phyloP scores from a whole-genome alignment of 345 rosid species.

The Acer yangbiense region DNA sequence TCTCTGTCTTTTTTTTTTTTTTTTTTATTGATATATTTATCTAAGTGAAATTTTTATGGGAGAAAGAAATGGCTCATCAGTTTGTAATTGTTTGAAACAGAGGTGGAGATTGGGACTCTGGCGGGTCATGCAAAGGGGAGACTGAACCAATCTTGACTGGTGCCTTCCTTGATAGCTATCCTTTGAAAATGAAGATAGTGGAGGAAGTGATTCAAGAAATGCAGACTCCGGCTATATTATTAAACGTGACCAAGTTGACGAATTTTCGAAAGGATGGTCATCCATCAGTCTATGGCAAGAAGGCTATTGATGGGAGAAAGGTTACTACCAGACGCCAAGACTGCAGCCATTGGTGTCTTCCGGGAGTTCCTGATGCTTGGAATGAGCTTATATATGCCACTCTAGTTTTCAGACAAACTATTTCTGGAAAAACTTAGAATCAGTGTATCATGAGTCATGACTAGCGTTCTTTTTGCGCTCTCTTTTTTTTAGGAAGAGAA shows the following conservation, averaged over 20 bases:
- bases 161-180: slow-evolving; percentile 60
- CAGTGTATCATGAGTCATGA: neutral
- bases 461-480: neutral
- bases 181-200: slow-evolving; percentile 85
- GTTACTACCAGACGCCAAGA: slow-evolving; percentile 60
- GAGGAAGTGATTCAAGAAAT: slow-evolving; percentile 71
- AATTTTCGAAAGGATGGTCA: slow-evolving; percentile 95
- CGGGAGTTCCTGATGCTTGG: slow-evolving; percentile 93
- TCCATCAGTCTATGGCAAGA: slow-evolving; percentile 80
- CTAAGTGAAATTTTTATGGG: neutral
- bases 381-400: slow-evolving; percentile 85
- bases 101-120: slow-evolving; percentile 98
- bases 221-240: slow-evolving; percentile 57
- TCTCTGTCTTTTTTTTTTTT: neutral
- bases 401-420: slow-evolving; percentile 40
- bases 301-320: slow-evolving; percentile 34
- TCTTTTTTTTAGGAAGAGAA: neutral
- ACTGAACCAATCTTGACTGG: slow-evolving; percentile 64
- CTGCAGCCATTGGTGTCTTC: slow-evolving; percentile 99
- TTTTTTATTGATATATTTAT: neutral
- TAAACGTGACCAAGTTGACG: slow-evolving; percentile 82
- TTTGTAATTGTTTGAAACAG: slow-evolving; percentile 37
- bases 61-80: neutral
- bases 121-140: slow-evolving; percentile 89
- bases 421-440: slow-evolving; percentile 19